Base-by-base conservation (phyloP, 495 filamentous ascomycete species). In the Podospora pseudocomata region DNA sequence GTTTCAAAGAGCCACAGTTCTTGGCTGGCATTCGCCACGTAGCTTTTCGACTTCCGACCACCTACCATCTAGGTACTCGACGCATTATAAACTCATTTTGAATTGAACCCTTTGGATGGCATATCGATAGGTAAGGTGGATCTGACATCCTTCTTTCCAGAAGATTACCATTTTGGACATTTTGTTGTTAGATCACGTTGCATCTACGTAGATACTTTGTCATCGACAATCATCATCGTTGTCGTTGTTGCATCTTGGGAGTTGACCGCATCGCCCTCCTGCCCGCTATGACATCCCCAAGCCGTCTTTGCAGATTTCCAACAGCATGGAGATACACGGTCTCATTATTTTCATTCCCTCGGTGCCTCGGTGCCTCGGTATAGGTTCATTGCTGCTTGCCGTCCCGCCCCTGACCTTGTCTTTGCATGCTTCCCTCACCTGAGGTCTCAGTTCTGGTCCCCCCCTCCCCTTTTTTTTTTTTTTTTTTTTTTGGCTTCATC, bases 1-100 rank as follows among this genome's bases (percentile, higher is more conserved):
- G 73, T 77, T 75, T 75, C 73, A 75, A 71, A 71, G 67, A 71
- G 56, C 65, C 54, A 61, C 56, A 30, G 23, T 20, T 49, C 39
- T 60, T 56, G 58, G 9, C 67, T 67, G 65, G 9, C 39, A 19
- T 61, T 61, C 5, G 59, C 27, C 28, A 61, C 28, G 7, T 13
- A 26, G 27, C 26, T 30, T 26, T 32, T 27, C 27, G 15, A 11
- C 28, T 27, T 39, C 5, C 54, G 15, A 7, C 19, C 23, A 23
- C 23, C 23, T 23, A 23, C 23, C 23, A 23, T 23, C 23, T 23
- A 23, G 23, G 23, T 16, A 20, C 60, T 44, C 34, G 66, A 63
- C 30, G 72, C 72, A 74, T 73, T 58, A 73, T 20, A 53, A 39
- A 64, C 27, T 27, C 55, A 13, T 66, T 60, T 23, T 23, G 23